Evolutionary conservation across 352 stramenopile species (phyloP), one percentile per base, ranked within the genome.

Genomic region (Globisporangium uncinulatum): DNA sequence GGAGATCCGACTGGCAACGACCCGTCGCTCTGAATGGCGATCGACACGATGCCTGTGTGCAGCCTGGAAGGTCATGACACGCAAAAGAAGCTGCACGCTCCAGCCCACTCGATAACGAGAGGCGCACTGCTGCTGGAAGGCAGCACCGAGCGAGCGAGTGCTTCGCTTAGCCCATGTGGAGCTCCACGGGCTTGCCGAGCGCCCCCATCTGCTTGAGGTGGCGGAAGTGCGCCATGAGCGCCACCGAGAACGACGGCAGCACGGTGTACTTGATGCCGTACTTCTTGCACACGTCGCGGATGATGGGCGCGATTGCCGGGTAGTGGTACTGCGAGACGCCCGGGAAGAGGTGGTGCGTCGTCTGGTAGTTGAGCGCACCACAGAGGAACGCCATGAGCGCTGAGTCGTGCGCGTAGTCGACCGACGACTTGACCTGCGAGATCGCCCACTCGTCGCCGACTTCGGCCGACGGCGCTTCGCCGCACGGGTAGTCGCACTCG

Each of bases 281-380:
- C 74, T 98, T 95, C 65, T 91, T 82, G 76, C 92, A 98, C 37
- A 96, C 88, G 34, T 92, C 78, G 39, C 92, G 76, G 56, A 98
- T 96, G 69, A 98, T 96, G 59, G 94, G 90, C 32, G 90, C 86
- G 63, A 98, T 97, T 36, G 76, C 69, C 6, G 83, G 86, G 74
- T 98, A 97, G 68, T 98, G 92, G 53, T 96, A 96, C 74, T 76
- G 96, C 83, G 89, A 97, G 92, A 79, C 94, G 54, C 80, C 96
- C 56, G 81, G 97, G 90, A 92, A 95, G 47, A 95, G 66, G 71
- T 95, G 85, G 70, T 94, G 84, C 60, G 97, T 96, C 63, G 98
- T 92, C 70, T 99, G 96, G 70, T 99, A 98, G 77, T 99, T 99
- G 17, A 99, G 79, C 59, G 87, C 97, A 58, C 94, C 96, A 37